These are phyloP conservation scores for Speleostelium caveatum DNA, from an alignment of 78 protist species.

Conservation along the genomic window DNA sequence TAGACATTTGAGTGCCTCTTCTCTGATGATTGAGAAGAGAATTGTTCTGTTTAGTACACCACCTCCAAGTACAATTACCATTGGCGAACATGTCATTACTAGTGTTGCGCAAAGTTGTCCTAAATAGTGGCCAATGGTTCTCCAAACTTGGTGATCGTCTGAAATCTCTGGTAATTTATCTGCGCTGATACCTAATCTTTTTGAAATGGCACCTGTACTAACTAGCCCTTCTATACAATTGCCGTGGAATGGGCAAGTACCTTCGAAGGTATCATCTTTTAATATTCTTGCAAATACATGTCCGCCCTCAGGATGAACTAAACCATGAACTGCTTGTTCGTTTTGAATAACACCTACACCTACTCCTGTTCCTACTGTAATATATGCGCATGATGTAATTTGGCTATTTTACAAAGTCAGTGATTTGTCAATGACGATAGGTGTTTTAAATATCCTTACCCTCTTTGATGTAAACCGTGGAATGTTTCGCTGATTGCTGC, in stretches of 20 bases:
- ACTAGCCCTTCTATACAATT: conserved; percentile 87
- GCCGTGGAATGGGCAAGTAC: conserved; percentile 86
- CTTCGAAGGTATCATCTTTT: conserved; percentile 30
- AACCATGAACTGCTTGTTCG: conserved; percentile 72
- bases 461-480: conserved; percentile 58
- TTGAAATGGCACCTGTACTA: conserved; percentile 77
- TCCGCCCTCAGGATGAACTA: conserved; percentile 93
- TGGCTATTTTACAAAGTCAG: no score
- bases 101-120: conserved; percentile 87
- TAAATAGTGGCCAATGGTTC: conserved; percentile 81
- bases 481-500: conserved; percentile 87
- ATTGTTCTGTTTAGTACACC: conserved; percentile 87
- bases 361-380: conserved; percentile 96
- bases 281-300: conserved; percentile 67
- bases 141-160: conserved; percentile 89
- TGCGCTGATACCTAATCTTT: conserved; percentile 49
- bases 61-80: conserved; percentile 89
- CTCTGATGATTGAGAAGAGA: conserved; percentile 76
- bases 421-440: no score
- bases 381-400: conserved; percentile 72
- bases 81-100: conserved; percentile 59
- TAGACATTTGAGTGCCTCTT: conserved; percentile 4
- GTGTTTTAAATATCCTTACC: no score
- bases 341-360: conserved; percentile 91
- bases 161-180: conserved; percentile 25